Conservation (phyloP, 768 basidiomycete genomes). For the Crassisporium funariophilum region DNA sequence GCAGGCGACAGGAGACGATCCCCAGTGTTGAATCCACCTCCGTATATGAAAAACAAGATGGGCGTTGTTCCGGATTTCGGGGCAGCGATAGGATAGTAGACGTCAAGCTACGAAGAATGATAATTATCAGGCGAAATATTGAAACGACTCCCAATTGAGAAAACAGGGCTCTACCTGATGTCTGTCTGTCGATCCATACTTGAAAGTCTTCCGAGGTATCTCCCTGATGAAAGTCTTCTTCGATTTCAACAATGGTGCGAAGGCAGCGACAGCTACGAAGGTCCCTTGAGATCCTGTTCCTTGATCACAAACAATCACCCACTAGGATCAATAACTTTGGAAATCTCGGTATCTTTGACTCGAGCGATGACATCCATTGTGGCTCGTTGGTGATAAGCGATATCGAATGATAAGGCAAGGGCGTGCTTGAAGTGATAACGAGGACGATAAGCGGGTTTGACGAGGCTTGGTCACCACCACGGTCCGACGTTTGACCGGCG, state of each 20-base stretch:
- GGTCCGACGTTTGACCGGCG: too few species aligned
- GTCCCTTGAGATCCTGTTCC: constrained; percentile 5
- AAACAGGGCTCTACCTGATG: constrained; percentile 44
- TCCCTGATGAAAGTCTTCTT: constrained; percentile 47
- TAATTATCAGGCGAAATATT: neutral
- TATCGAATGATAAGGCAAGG: too few species aligned
- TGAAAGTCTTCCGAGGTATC: constrained; percentile 55
- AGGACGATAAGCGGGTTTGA: too few species aligned
- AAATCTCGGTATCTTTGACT: constrained; percentile 21
- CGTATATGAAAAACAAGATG: constrained; percentile 66
- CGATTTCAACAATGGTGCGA: constrained; percentile 51
- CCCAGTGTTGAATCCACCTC: constrained; percentile 62
- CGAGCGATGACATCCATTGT: constrained; percentile 25
- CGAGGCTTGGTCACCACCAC: too few species aligned
- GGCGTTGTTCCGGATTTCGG: constrained; percentile 36
- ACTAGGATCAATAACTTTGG: constrained; percentile 27
- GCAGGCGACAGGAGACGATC: constrained; percentile 44
- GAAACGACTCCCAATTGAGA: neutral
- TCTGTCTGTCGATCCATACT: constrained; percentile 54
- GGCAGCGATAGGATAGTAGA: constrained; percentile 60
- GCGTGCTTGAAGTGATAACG: too few species aligned
- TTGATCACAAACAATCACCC: constrained; percentile 15
- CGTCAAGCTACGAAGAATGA: constrained; percentile 50
- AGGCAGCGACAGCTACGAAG: constrained; percentile 52
- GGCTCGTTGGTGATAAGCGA: constrained; percentile 3